phyloP scores from a whole-genome alignment of 257 asterid species.

The Solanum stenotomum region DNA sequence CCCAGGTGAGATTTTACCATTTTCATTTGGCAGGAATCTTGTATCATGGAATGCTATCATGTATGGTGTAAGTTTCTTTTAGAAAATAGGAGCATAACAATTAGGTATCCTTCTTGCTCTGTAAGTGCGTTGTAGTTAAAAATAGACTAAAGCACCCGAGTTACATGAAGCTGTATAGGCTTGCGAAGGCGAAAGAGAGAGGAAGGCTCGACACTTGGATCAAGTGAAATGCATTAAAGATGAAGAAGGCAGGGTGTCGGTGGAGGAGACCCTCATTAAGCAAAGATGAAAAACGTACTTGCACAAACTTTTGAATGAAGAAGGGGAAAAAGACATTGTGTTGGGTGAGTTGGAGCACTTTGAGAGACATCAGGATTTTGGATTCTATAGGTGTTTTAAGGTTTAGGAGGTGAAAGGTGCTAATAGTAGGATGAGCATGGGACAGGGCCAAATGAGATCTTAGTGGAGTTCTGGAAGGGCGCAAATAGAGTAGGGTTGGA shows the following conservation, averaged over 20 bases:
- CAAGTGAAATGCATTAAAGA: neutral
- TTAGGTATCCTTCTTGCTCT: neutral
- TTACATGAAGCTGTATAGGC: neutral
- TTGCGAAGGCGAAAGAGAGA: neutral
- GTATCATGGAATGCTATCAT: neutral
- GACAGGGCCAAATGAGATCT: neutral
- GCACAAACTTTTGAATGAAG: neutral
- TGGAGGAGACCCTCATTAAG: neutral
- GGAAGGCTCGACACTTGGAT: neutral
- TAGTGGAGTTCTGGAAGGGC: neutral
- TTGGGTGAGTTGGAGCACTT: neutral
- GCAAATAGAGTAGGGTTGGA: neutral
- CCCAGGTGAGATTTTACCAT: slow-evolving; percentile 51
- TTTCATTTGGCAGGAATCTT: slow-evolving; percentile 5
- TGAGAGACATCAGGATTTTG: neutral
- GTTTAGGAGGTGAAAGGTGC: neutral
- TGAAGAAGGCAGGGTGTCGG: neutral
- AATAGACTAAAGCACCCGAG: neutral
- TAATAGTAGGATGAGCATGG: neutral
- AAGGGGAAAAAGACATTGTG: neutral
- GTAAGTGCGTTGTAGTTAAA: neutral
- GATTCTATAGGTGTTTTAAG: neutral
- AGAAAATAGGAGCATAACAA: neutral
- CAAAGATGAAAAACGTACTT: no score
- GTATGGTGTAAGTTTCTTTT: neutral